These are phyloP conservation scores for Rhodotorula sp. DNA, from an alignment of 1,284 basidiomycete species.

Conservation along the genomic window DNA sequence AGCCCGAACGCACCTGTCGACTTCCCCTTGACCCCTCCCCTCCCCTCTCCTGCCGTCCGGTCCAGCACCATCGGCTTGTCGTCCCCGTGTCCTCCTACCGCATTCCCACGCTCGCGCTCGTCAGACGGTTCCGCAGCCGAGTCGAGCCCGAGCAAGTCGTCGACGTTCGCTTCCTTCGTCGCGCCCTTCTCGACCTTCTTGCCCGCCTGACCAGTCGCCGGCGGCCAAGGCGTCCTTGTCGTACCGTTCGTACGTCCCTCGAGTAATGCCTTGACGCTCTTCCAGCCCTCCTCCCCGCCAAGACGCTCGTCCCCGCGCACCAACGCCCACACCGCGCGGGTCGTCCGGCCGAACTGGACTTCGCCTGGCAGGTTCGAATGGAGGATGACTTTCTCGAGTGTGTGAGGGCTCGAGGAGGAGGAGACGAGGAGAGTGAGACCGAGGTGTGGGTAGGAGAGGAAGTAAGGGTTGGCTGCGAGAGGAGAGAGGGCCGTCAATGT, in stretches of 20 bases:
- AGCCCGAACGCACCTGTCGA: conserved; percentile 35
- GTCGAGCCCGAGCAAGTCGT: conserved; percentile 6
- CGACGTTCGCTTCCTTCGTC: not conserved
- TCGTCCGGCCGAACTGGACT: conserved; percentile 43
- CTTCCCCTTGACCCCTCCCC: conserved; percentile 29
- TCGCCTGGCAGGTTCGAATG: conserved; percentile 46
- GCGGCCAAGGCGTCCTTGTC: not conserved
- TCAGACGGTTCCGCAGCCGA: not conserved
- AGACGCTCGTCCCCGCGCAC: not conserved
- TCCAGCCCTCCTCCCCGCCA: not conserved
- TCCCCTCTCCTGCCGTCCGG: conserved; percentile 36
- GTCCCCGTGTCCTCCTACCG: not conserved
- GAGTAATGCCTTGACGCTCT: not conserved
- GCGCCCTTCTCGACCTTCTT: not conserved
- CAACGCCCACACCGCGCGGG: conserved; percentile 35
- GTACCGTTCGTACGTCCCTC: not conserved
- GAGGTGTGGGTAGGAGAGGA: conserved; percentile 44
- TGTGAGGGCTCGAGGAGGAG: conserved; percentile 8
- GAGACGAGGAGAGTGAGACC: conserved; percentile 44
- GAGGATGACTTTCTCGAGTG: conserved; percentile 41
- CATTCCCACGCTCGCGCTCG: not conserved
- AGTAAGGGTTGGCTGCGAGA: conserved; percentile 41
- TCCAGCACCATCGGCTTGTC: conserved; percentile 43
- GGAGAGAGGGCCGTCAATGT: not conserved
- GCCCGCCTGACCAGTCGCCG: not conserved